A percentile compares a stretch with the other conserved stretches of the same genome.
Evolutionary conservation across 1,139 yeast genomes (phyloP).

Genomic region (Candida tetrigidarum): DNA sequence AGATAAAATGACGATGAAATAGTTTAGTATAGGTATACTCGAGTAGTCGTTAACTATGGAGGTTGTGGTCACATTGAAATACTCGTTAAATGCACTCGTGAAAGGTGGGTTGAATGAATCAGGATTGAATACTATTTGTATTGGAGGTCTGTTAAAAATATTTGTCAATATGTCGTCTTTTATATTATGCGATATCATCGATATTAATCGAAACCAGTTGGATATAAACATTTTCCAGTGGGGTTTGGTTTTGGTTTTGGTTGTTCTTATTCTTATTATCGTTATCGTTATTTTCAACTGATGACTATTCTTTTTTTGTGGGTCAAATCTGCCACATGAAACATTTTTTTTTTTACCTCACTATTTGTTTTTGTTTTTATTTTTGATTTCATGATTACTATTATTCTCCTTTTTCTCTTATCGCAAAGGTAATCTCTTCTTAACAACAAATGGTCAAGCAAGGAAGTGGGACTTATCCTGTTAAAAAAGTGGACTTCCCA

Average conservation of each 20-base stretch:
- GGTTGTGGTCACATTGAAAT: slow-evolving; percentile 17
- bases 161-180: slow-evolving; percentile 21
- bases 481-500: slow-evolving; percentile 18
- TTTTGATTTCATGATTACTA: too few relatives aligned
- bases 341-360: too few relatives aligned
- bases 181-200: slow-evolving; percentile 17
- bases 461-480: slow-evolving; percentile 16
- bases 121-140: slow-evolving; percentile 27
- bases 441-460: slow-evolving; percentile 20
- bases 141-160: slow-evolving; percentile 22
- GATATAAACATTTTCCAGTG: background rate
- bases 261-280: too few relatives aligned
- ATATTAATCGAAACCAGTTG: slow-evolving; percentile 12
- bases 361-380: too few relatives aligned
- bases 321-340: too few relatives aligned
- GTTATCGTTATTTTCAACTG: too few relatives aligned
- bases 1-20: slow-evolving; percentile 12
- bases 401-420: too few relatives aligned
- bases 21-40: slow-evolving; percentile 8
- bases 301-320: too few relatives aligned
- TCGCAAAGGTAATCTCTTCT: too few relatives aligned
- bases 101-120: slow-evolving; percentile 36
- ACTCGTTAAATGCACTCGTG: slow-evolving; percentile 23
- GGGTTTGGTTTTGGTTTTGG: background rate
- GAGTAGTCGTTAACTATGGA: slow-evolving; percentile 12